Conservation (phyloP, 305 asterid species). For the Fraxinus velutina region DNA sequence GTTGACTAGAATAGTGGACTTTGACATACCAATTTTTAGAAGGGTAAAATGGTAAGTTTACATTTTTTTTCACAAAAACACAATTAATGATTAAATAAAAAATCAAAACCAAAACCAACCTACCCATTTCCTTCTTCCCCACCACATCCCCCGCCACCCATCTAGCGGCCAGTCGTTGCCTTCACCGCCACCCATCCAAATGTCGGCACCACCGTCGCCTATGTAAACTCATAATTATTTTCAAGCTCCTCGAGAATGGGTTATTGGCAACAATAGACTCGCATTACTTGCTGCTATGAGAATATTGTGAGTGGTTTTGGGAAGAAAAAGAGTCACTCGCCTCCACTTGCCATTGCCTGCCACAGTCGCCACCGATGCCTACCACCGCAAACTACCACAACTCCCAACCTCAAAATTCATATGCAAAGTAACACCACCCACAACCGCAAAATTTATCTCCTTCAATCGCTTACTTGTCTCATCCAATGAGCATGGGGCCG, state of each 20-base stretch:
- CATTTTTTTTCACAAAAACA: not conserved
- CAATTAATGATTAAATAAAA: not conserved
- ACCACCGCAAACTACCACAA: not conserved
- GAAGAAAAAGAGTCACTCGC: not conserved
- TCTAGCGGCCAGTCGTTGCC: not conserved
- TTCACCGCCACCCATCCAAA: not conserved
- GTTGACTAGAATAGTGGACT: not conserved
- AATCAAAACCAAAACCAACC: not conserved
- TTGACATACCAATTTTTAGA: not conserved
- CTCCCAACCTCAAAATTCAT: not conserved
- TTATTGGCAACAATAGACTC: not conserved
- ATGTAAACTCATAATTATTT: not conserved
- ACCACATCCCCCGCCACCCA: not conserved
- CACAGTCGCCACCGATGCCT: not conserved
- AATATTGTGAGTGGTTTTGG: not conserved
- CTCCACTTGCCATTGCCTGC: not conserved
- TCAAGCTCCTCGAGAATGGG: not conserved
- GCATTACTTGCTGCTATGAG: not conserved
- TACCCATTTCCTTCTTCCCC: not conserved
- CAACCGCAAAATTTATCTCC: not conserved
- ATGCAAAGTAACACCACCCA: not conserved
- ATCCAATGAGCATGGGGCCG: not conserved
- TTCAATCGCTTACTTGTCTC: not conserved
- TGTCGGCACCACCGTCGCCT: not conserved
- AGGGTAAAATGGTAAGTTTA: not conserved